Evolutionary conservation across 495 filamentous ascomycete species (phyloP).

Genomic region (Tuber calosporum): DNA sequence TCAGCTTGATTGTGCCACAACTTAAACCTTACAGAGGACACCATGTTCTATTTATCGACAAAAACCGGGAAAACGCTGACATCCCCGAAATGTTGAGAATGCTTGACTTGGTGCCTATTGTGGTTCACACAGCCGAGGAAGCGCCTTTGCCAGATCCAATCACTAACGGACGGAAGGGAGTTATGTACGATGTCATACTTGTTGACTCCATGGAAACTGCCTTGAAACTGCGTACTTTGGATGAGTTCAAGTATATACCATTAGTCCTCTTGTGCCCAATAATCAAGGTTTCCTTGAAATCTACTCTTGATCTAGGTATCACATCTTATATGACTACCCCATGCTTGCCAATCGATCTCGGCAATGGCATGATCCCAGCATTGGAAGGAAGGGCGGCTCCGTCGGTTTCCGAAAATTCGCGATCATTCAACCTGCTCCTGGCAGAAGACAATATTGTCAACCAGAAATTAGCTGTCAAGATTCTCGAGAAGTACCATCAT

Average conservation of each 20-base stretch:
- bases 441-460: slow-evolving; percentile 98
- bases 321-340: slow-evolving; percentile 99
- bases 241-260: slow-evolving; percentile 96
- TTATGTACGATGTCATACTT: slow-evolving; percentile 89
- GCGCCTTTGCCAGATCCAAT: slow-evolving; percentile 48
- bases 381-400: slow-evolving; percentile 89
- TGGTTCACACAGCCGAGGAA: slow-evolving; percentile 61
- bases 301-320: slow-evolving; percentile 90
- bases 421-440: slow-evolving; percentile 90
- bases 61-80: slow-evolving; percentile 69
- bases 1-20: slow-evolving; percentile 72
- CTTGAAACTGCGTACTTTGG: slow-evolving; percentile 70
- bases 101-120: slow-evolving; percentile 72
- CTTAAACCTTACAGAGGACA: slow-evolving; percentile 85
- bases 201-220: slow-evolving; percentile 92
- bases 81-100: slow-evolving; percentile 73
- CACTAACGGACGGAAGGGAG: slow-evolving; percentile 54
- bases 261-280: slow-evolving; percentile 87
- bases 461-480: slow-evolving; percentile 91
- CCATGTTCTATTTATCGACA: slow-evolving; percentile 92
- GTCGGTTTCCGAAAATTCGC: slow-evolving; percentile 84
- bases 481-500: slow-evolving; percentile 96
- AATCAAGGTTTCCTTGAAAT: slow-evolving; percentile 88
- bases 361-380: slow-evolving; percentile 97
- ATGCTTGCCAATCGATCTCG: slow-evolving; percentile 88